Evolutionary conservation across 2,329 filamentous ascomycete species (phyloP), one percentile per base, ranked within the genome.

Genomic region (Simplicillium sp.): DNA sequence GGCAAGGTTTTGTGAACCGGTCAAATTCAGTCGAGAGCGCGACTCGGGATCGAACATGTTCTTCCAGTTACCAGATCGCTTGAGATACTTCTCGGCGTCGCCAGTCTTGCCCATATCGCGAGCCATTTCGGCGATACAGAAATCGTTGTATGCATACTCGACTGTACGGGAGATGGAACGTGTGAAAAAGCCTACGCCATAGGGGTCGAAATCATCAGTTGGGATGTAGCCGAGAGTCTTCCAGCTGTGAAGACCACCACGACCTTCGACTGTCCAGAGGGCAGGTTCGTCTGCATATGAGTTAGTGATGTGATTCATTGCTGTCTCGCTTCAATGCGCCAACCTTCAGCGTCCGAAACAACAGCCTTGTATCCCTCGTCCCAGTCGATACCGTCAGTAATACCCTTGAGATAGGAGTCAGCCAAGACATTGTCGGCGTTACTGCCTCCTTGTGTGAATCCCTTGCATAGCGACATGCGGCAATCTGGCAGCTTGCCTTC

Each of bases 121-220:
- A 5, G 82, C 81, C 39, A 87, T 70, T 28, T 73, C 60, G 1
- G 77, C 73, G 41, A 86, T 80, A 50, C 77, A 80, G 50, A 82
- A 89, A 59, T 89, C 85, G 47, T 89, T 75, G 59, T 89, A 89
- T 1, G 82, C 80, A 54, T 89, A 89, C 55, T 89, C 85, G 4
- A 89, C 75, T 0, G 82, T 87, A 3, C 85, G 71, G 2, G 80
- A 86, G 25, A 90, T 73, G 41, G 74, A 81, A 7, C 85, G 75
- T 0, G 82, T 84, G 49, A 76, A 72, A 0, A 79, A 71, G 0
- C 84, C 84, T 2, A 70, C 68, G 8, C 80, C 80, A 29, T 72
- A 65, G 0, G 67, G 66, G 52, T 87, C 84, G 20, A 69, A 70
- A 53, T 88, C 80, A 45, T 85, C 71, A 2, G 68, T 72, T 0